A percentile compares a stretch with the other conserved stretches of the same genome.
These are phyloP conservation scores for Mycena pura DNA, from an alignment of 768 basidiomycete species.

Conservation along the genomic window DNA sequence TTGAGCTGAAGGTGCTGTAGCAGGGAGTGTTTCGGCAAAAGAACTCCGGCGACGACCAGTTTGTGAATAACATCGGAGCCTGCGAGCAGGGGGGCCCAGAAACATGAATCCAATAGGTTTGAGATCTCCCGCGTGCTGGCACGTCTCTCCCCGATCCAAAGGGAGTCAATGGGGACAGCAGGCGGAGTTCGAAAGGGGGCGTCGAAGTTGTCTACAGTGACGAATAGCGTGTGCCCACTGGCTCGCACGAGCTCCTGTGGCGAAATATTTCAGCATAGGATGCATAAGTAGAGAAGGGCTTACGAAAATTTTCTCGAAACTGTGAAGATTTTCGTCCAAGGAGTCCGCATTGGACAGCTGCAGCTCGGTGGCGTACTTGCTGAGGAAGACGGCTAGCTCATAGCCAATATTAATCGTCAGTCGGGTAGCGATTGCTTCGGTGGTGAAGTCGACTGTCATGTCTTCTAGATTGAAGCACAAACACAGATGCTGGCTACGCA, in stretches of 20 bases:
- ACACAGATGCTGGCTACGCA: slow-evolving; percentile 6
- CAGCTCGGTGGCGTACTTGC: slow-evolving; percentile 2
- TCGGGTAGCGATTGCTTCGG: background rate
- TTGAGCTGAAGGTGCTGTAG: background rate
- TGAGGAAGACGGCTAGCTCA: background rate
- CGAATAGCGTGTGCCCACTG: background rate
- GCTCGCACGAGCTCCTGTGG: background rate
- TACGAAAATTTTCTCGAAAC: no score
- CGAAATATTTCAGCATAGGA: background rate
- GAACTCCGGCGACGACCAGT: background rate
- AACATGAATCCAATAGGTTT: background rate
- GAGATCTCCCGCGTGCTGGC: background rate
- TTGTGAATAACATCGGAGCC: slow-evolving; percentile 1
- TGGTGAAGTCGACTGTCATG: background rate
- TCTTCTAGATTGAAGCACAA: background rate
- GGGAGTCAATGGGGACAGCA: background rate
- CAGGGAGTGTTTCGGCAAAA: background rate
- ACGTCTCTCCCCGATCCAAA: background rate
- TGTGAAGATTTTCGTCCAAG: no score
- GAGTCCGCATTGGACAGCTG: background rate
- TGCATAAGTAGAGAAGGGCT: no score
- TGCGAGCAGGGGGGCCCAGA: background rate
- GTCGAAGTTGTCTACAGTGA: slow-evolving; percentile 9
- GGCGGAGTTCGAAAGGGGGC: background rate
- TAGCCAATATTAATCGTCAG: background rate